phyloP scores from a whole-genome alignment of 257 asterid species.

The Perilla frutescens region DNA sequence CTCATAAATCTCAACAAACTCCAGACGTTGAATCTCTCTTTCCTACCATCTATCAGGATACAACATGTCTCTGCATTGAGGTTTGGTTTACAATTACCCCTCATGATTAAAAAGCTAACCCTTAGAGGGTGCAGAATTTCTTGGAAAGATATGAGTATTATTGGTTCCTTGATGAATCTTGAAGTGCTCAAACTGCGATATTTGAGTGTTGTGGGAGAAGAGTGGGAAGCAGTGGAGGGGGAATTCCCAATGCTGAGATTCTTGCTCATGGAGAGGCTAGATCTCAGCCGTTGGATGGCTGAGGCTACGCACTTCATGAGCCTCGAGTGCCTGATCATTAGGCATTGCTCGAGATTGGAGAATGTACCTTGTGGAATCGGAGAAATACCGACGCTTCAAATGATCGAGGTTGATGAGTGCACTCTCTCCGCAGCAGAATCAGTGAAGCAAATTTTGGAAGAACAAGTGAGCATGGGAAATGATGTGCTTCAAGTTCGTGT shows the following conservation, averaged over 20 bases:
- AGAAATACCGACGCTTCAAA: conserved; percentile 33
- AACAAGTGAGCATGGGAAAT: conserved; percentile 38
- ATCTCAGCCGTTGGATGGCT: conserved; percentile 32
- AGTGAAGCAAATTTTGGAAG: conserved; percentile 27
- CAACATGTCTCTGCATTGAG: neutral
- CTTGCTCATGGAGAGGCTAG: conserved; percentile 36
- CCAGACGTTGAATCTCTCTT: conserved; percentile 30
- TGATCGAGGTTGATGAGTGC: conserved; percentile 27
- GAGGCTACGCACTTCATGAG: conserved; percentile 9
- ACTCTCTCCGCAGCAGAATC: conserved; percentile 19
- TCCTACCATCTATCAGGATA: neutral
- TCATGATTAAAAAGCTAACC: conserved; percentile 27
- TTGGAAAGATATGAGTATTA: conserved; percentile 32
- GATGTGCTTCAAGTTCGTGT: conserved; percentile 34
- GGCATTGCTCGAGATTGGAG: conserved; percentile 34
- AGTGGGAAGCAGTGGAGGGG: conserved; percentile 35
- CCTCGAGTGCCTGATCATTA: conserved; percentile 31
- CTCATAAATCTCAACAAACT: conserved; percentile 26
- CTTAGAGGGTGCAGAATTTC: conserved; percentile 27
- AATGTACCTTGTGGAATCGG: conserved; percentile 36
- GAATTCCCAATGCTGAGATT: conserved; percentile 28
- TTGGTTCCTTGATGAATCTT: conserved; percentile 39
- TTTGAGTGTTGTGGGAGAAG: conserved; percentile 19
- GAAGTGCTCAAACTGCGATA: conserved; percentile 35
- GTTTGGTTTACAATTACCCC: conserved; percentile 24